Base-by-base conservation (phyloP, 164 flowering plant genomes). In the Magnolia kwangsiensis region DNA sequence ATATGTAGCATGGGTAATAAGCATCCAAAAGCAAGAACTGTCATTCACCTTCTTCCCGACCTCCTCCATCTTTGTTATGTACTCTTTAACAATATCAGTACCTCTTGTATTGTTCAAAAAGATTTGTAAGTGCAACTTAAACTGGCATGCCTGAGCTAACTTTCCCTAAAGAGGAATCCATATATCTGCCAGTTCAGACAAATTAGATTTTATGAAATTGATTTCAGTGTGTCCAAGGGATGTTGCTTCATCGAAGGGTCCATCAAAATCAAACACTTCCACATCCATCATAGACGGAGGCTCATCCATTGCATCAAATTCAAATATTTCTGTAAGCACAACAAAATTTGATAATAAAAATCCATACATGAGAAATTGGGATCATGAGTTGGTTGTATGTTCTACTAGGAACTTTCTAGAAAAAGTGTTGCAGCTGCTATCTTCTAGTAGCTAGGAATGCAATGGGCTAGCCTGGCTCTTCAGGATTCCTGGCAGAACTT, bases 221-320 rank as follows among this genome's bases (percentile, higher is more conserved):
- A 95, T 89, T 83, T 95, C 97, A 66, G 92, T 86, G 81, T 89
- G 95, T 76, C 98, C 99, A 70, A 95, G 85, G 16, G 98, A 93
- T 67, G 83, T 85, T 50, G 98, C 94, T 78, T 95, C 96, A 83
- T 89, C 92, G 80, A 95, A 93, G 74, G 98, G 99, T n/a, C 97
- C 99, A 87, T 93, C 99, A 87, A 95, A 95, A 86, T 93, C 98
- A 81, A 74, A 93, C 77, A 93, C 93, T 87, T 93, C 98, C 64
- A 95, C 89, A 72, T 87, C 93, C 83, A 96, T 79, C 77, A 86
- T 79, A 71, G 99, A 96, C 72, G 97, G 98, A 69, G 95, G 94
- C 24, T 96, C 98, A 72, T 90, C 95, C 97, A 91, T 96, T 69
- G 99, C 99, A 85, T 96, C 98, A 84, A 96, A 96, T 81, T 93